Base-by-base conservation (phyloP, 176 grass and related monocot genomes). In the Neostapfia colusana region DNA sequence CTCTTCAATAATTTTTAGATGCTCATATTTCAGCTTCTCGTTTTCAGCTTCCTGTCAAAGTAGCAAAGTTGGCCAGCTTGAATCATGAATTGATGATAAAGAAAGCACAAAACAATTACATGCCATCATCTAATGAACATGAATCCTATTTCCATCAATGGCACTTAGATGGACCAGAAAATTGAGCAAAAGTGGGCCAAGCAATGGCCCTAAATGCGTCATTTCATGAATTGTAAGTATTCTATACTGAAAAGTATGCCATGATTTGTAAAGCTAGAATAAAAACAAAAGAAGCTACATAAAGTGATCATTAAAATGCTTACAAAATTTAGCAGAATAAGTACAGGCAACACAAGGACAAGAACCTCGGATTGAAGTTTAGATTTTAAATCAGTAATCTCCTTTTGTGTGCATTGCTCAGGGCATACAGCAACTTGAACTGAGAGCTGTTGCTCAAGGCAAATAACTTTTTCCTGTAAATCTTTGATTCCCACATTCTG, bases 281-380 rank as follows among this genome's bases (percentile, higher is more conserved):
- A 27, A 34, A 69, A 79, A 43, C 25, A 12, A 65, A 64, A 65
- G 10, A 74, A 66, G 42, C 11, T 70, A 24, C 24, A 23, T 14
- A 36, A 49, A 44, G 17, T 0, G 6, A 24, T 25, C 14, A 48
- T 50, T 60, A n/a, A 25, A 74, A 70, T 42, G 63, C 39, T 68
- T 58, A 49, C 40, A 69, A 5, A 81, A 53, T 73, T 67, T 10
- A 69, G 34, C 12, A 23, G 34, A 50, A 69, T 3, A 81, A 53
- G 66, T 67, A 16, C 21, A 63, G 25, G 63, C 12, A 35, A 54
- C 37, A 17, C 8, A 38, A 69, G 8, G 54, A 64, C 69, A 75
- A 73, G 63, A 55, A 99, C 95, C 95, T 95, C 90, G 26, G 54
- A 70, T 8, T 88, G 82, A 77, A 95, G 89, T 87, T 90, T 90